These are phyloP conservation scores for Lippia alba DNA, from an alignment of 305 asterid genomes.

Conservation along the genomic window DNA sequence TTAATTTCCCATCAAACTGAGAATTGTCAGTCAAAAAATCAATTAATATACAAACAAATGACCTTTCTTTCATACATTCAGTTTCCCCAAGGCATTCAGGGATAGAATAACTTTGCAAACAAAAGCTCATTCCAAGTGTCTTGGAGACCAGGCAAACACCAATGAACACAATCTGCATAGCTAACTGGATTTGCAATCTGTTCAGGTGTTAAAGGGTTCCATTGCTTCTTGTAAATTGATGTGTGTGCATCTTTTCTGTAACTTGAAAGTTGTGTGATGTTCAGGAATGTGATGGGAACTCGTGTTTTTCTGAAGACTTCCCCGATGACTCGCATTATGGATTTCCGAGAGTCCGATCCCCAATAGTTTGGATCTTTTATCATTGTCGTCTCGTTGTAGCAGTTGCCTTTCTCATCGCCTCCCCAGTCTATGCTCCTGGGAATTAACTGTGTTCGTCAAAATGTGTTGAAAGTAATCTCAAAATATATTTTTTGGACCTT, in stretches of 20 bases:
- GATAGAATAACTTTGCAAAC: constrained; percentile 62
- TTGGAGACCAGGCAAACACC: constrained; percentile 77
- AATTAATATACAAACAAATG: constrained; percentile 4
- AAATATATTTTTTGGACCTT: no score
- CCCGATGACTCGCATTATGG: constrained; percentile 54
- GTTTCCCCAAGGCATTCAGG: constrained; percentile 21
- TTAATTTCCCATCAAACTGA: background rate
- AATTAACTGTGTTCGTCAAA: background rate
- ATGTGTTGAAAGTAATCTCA: no score
- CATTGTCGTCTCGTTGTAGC: constrained; percentile 62
- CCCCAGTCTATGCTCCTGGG: constrained; percentile 72
- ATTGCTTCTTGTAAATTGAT: constrained; percentile 69
- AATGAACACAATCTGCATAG: constrained; percentile 67
- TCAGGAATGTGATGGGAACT: constrained; percentile 60
- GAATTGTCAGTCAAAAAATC: constrained; percentile 14
- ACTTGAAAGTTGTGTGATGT: constrained; percentile 63
- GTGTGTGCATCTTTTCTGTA: constrained; percentile 74
- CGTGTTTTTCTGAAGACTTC: constrained; percentile 45
- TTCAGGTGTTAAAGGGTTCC: constrained; percentile 53
- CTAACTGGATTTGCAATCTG: constrained; percentile 57
- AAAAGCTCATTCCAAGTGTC: constrained; percentile 77
- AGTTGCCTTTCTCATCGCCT: constrained; percentile 52
- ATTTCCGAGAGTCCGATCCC: constrained; percentile 62
- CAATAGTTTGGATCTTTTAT: constrained; percentile 58
- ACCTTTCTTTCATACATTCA: background rate